Conservation (phyloP, 2,329 filamentous ascomycete species). For the Neonectria sp. region DNA sequence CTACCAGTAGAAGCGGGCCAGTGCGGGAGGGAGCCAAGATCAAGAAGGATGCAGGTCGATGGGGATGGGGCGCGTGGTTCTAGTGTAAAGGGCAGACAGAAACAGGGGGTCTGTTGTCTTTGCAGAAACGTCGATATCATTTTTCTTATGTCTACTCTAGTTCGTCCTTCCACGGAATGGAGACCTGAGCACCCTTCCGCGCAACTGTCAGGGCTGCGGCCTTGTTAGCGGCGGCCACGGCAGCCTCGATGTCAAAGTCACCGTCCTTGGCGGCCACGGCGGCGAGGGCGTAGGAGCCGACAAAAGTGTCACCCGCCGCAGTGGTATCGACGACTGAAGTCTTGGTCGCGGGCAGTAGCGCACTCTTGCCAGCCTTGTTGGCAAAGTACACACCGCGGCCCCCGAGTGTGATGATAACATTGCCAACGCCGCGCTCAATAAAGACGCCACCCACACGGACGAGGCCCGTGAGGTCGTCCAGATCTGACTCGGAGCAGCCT, state of each 20-base stretch:
- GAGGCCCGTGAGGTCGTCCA: constrained; percentile 63
- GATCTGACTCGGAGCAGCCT: constrained; percentile 64
- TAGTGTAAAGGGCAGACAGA: constrained; percentile 25
- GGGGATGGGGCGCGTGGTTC: constrained; percentile 51
- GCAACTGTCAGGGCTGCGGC: constrained; percentile 60
- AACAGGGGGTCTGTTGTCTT: constrained; percentile 12
- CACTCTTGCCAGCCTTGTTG: constrained; percentile 58
- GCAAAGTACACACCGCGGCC: constrained; percentile 82
- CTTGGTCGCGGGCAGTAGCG: constrained; percentile 74
- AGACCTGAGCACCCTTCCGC: constrained; percentile 59
- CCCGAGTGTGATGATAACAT: constrained; percentile 89
- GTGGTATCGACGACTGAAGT: constrained; percentile 91
- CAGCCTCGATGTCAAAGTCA: constrained; percentile 69
- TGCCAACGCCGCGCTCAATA: constrained; percentile 77
- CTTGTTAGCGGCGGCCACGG: constrained; percentile 68
- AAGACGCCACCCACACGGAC: constrained; percentile 71
- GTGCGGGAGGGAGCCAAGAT: constrained; percentile 33
- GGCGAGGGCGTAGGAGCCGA: constrained; percentile 86
- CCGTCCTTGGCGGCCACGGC: constrained; percentile 66
- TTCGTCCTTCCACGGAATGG: constrained; percentile 62
- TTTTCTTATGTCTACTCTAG: constrained; percentile 49
- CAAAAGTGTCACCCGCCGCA: constrained; percentile 94
- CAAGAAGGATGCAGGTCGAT: constrained; percentile 48
- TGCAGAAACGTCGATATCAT: constrained; percentile 30
- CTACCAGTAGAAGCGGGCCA: constrained; percentile 21